phyloP scores from a whole-genome alignment of 345 rosid species.

The Mangifera indica region DNA sequence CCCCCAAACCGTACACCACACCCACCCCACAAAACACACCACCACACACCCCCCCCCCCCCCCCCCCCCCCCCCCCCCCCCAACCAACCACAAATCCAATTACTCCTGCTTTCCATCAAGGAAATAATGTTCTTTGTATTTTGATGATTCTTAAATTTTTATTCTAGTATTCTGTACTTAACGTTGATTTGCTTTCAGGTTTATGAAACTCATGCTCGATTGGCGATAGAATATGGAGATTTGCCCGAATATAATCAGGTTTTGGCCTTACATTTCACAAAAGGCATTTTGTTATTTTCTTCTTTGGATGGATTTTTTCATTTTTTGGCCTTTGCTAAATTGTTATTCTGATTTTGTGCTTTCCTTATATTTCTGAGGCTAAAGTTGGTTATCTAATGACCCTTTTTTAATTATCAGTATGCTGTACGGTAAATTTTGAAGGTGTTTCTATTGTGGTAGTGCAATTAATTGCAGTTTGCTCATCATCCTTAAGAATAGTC shows the following conservation, averaged over 20 bases:
- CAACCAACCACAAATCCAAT: too few relatives aligned
- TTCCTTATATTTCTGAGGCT: neutral
- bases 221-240: slow-evolving; percentile 88
- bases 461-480: neutral
- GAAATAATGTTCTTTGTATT: neutral
- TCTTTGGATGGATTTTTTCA: neutral
- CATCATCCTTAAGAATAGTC: neutral
- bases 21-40: too few relatives aligned
- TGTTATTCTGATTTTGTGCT: neutral
- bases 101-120: neutral
- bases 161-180: neutral
- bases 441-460: neutral
- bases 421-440: neutral
- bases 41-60: too few relatives aligned
- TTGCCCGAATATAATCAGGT: slow-evolving; percentile 98
- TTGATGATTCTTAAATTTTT: neutral
- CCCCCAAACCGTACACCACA: too few relatives aligned
- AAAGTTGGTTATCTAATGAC: neutral
- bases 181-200: slow-evolving; percentile 51
- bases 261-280: slow-evolving; percentile 13
- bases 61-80: too few relatives aligned
- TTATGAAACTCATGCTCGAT: slow-evolving; percentile 97
- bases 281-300: neutral
- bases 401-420: neutral
- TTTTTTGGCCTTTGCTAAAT: neutral